Conservation (phyloP, 148 eudicot genomes). For the Persicaria maculosa region DNA sequence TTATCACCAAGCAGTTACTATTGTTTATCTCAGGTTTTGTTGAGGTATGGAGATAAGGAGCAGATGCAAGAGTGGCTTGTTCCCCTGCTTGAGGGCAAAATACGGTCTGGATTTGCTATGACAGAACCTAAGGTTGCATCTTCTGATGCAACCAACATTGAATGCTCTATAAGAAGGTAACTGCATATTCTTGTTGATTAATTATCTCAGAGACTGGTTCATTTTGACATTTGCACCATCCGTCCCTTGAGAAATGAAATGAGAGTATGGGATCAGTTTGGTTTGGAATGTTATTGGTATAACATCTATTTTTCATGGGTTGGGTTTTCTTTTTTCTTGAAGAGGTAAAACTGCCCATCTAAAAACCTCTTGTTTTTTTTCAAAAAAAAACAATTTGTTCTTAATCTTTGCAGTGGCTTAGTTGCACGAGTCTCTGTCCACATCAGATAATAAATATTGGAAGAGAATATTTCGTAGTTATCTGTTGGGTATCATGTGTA, state of each 20-base stretch:
- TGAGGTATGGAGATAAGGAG: constrained; percentile 86
- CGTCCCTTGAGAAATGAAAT: not conserved
- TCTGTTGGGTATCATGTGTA: not conserved
- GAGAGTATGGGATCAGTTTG: not conserved
- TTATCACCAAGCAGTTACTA: not conserved
- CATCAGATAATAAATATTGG: not conserved
- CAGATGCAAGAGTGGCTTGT: constrained; percentile 84
- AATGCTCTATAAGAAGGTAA: constrained; percentile 87
- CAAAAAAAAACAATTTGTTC: not conserved
- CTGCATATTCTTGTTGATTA: not conserved
- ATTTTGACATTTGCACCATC: not conserved
- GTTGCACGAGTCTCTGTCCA: not conserved
- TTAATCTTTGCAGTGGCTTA: not conserved
- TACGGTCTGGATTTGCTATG: constrained; percentile 97
- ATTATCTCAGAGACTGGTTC: not conserved
- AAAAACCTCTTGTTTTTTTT: not conserved
- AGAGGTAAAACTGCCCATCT: not conserved
- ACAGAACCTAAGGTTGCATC: constrained; percentile 99
- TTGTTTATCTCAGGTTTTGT: constrained; percentile 47
- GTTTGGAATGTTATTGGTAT: not conserved
- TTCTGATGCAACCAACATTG: constrained; percentile 96
- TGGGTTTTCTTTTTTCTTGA: not conserved
- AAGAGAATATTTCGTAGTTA: not conserved
- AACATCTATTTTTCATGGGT: not conserved
- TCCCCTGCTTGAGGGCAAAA: constrained; percentile 84